These are phyloP conservation scores for Candida sithepensis DNA, from an alignment of 805 yeast species.

Conservation along the genomic window DNA sequence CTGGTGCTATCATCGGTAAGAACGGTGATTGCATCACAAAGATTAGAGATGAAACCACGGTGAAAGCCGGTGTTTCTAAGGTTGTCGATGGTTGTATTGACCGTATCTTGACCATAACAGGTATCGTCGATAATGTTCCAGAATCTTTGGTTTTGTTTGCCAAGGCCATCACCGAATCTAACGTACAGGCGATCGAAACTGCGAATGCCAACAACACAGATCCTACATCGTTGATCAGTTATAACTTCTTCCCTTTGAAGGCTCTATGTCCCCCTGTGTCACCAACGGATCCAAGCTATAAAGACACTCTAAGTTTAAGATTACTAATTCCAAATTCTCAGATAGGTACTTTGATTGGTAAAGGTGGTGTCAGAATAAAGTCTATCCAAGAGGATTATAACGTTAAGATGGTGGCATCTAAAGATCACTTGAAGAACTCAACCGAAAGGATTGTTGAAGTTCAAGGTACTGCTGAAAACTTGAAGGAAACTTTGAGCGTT, in stretches of 20 bases:
- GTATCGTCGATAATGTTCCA: slow-evolving; percentile 65
- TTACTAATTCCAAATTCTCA: slow-evolving; percentile 78
- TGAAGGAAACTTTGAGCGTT: slow-evolving; percentile 53
- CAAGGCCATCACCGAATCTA: slow-evolving; percentile 51
- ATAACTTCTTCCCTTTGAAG: slow-evolving; percentile 57
- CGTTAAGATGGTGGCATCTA: slow-evolving; percentile 84
- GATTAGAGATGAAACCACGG: slow-evolving; percentile 69
- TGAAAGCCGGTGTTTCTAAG: slow-evolving; percentile 84
- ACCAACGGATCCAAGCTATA: slow-evolving; percentile 47
- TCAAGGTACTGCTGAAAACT: slow-evolving; percentile 69
- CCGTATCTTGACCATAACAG: slow-evolving; percentile 75
- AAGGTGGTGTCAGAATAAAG: slow-evolving; percentile 77
- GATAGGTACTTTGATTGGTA: slow-evolving; percentile 86
- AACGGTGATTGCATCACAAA: slow-evolving; percentile 75
- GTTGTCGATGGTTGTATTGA: slow-evolving; percentile 78
- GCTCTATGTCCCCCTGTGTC: slow-evolving; percentile 51
- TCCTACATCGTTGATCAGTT: slow-evolving; percentile 33
- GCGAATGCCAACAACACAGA: slow-evolving; percentile 26
- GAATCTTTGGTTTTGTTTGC: slow-evolving; percentile 70
- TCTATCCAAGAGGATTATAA: slow-evolving; percentile 63
- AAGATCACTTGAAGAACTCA: slow-evolving; percentile 74
- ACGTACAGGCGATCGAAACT: slow-evolving; percentile 22
- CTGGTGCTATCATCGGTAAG: slow-evolving; percentile 87
- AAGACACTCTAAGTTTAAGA: slow-evolving; percentile 56
- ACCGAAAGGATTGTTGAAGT: slow-evolving; percentile 85